Percentiles rank a stretch among this genome's conserved stretches.
phyloP scores from a whole-genome alignment of 1,284 basidiomycete genomes.

The Coniferiporia weirii region DNA sequence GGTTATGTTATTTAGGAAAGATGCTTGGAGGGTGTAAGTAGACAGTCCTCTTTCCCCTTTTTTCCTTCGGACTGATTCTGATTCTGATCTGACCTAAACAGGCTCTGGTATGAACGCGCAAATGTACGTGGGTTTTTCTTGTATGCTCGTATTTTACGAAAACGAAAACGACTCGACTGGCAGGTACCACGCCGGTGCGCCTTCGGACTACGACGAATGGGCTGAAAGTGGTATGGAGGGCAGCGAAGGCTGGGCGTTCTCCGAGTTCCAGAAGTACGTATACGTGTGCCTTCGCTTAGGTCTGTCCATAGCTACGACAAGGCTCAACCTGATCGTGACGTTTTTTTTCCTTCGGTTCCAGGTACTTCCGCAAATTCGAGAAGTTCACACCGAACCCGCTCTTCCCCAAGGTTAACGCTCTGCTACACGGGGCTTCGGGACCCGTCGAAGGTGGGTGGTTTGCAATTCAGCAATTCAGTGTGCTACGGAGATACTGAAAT shows the following conservation, averaged over 20 bases:
- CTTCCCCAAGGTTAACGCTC: constrained; percentile 16
- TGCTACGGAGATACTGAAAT: too few relatives aligned
- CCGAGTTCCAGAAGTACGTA: constrained; percentile 41
- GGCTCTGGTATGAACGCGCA: constrained; percentile 18
- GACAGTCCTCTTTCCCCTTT: not conserved
- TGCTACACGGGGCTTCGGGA: constrained; percentile 11
- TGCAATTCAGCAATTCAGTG: too few relatives aligned
- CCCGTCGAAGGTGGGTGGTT: constrained; percentile 13
- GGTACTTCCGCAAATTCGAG: constrained; percentile 22
- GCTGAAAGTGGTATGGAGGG: constrained; percentile 49
- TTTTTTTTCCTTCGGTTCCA: not conserved
- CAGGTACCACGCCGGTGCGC: constrained; percentile 64
- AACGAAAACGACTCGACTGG: not conserved
- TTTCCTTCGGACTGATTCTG: too few relatives aligned
- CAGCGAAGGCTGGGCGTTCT: constrained; percentile 54
- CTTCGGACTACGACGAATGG: constrained; percentile 69
- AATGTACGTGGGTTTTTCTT: constrained; percentile 6
- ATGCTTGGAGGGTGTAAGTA: constrained; percentile 19
- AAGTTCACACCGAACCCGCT: constrained; percentile 16
- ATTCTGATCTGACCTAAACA: not conserved
- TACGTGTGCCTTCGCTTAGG: constrained; percentile 16
- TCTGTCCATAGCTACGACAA: too few relatives aligned
- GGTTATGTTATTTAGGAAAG: constrained; percentile 1
- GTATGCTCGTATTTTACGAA: not conserved
- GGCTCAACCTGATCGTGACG: too few relatives aligned